phyloP scores from a whole-genome alignment of 768 basidiomycete genomes.

The Polyporus arcularius region DNA sequence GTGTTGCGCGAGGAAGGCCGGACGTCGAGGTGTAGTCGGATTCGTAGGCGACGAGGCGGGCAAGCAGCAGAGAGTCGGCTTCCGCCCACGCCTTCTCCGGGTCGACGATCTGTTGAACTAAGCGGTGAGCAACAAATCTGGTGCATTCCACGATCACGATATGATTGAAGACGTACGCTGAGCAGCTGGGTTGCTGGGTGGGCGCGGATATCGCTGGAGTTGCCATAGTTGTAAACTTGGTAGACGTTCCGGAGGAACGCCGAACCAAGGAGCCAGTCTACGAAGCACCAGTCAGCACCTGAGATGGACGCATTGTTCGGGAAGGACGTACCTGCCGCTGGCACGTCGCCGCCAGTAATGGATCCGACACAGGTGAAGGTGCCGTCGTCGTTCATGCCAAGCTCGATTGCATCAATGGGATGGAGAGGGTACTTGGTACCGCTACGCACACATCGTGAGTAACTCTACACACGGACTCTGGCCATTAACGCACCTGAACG shows the following conservation, averaged over 20 bases:
- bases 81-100: slow-evolving; percentile 5
- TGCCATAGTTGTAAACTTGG: slow-evolving; percentile 21
- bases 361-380: background rate
- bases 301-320: background rate
- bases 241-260: slow-evolving; percentile 24
- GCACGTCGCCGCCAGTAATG: background rate
- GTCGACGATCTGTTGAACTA: background rate
- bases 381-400: background rate
- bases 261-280: slow-evolving; percentile 21
- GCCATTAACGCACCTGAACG: slow-evolving; percentile 13
- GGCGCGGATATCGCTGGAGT: background rate
- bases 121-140: background rate
- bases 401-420: slow-evolving; percentile 11
- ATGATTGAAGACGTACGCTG: slow-evolving; percentile 7
- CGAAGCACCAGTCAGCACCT: background rate
- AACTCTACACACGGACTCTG: background rate
- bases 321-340: background rate
- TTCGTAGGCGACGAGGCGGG: background rate
- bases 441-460: background rate
- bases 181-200: slow-evolving; percentile 18
- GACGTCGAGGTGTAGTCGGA: background rate
- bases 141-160: background rate
- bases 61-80: background rate
- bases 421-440: slow-evolving; percentile 14
- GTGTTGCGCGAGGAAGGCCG: background rate